These are phyloP conservation scores for Phytophthora foliorum DNA, from an alignment of 352 stramenopile species.

Conservation along the genomic window DNA sequence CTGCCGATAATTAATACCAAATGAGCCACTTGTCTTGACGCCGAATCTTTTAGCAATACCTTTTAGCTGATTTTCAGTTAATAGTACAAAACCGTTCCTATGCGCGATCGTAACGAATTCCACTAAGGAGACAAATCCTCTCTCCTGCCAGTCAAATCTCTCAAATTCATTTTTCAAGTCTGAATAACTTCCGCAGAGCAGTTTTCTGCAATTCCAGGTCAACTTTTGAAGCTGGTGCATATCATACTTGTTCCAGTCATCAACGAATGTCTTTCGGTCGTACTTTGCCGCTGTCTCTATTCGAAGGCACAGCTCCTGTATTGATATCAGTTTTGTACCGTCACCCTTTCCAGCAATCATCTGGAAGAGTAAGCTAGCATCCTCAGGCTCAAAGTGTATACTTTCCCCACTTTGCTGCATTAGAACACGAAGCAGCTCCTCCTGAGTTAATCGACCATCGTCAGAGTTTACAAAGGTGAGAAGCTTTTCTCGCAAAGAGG, in stretches of 20 bases:
- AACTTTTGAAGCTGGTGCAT: slow-evolving; percentile 56
- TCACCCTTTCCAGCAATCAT: slow-evolving; percentile 29
- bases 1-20: slow-evolving; percentile 73
- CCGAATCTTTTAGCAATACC: slow-evolving; percentile 66
- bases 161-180: slow-evolving; percentile 64
- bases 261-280: neutral
- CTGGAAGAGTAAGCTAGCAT: slow-evolving; percentile 50
- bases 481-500: slow-evolving; percentile 50
- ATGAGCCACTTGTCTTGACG: slow-evolving; percentile 48
- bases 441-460: slow-evolving; percentile 46
- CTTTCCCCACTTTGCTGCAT: slow-evolving; percentile 39
- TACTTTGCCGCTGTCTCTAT: slow-evolving; percentile 45
- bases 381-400: slow-evolving; percentile 43
- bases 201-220: slow-evolving; percentile 59
- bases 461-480: slow-evolving; percentile 46
- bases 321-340: slow-evolving; percentile 36
- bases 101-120: slow-evolving; percentile 58
- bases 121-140: slow-evolving; percentile 49
- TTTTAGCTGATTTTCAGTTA: slow-evolving; percentile 51
- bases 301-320: slow-evolving; percentile 44
- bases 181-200: slow-evolving; percentile 45
- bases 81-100: slow-evolving; percentile 54
- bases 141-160: slow-evolving; percentile 72
- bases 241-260: slow-evolving; percentile 54
- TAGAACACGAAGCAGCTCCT: slow-evolving; percentile 55